Evolutionary conservation across 2,329 filamentous ascomycete genomes (phyloP), one percentile per base, ranked within the genome.

Genomic region (Beauveria sp.): DNA sequence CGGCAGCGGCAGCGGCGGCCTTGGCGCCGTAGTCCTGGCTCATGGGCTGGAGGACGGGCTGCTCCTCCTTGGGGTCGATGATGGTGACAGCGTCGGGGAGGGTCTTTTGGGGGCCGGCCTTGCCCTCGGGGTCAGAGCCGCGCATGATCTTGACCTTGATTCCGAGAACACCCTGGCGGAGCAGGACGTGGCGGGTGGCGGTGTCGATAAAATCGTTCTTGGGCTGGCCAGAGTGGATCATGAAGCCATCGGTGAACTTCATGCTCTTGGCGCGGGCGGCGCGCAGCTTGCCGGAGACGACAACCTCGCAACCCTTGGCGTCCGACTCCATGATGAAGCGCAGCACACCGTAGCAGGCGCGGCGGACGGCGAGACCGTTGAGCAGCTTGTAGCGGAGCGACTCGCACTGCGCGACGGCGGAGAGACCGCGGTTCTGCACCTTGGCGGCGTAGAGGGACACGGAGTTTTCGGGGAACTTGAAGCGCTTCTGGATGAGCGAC

Each of bases 71-170:
- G 82, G 95, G 96, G 86, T 99, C 95, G 81, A 98, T 96, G 82
- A 99, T 95, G 79, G 93, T 98, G 80, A 99, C 95, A 78, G 92
- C 91, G 80, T 99, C 95, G 72, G 95, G 95, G 69, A 99, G 91
- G 70, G 92, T 88, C 88, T 98, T 97, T 83, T 93, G 91, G 73
- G 93, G 93, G 71, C 95, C 92, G 74, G 91, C 88, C 89, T 99
- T 99, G 88, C 95, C 95, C 83, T 98, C 92, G 79, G 95, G 95
- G 85, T 99, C 95, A 73, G 91, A 95, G 77, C 95, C 95, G 79
- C 96, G 93, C 95, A 99, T 99, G 84, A 99, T 99, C 93, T 99
- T 99, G 82, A 99, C 95, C 88, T 99, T 99, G 85, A 99, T 99
- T 84, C 95, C 95, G 70, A 99, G 86, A 70, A 99, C 95, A 90